A percentile compares a stretch with the other conserved stretches of the same genome.
Conservation (phyloP, 441 rosid species). For the Capsella rubella region DNA sequence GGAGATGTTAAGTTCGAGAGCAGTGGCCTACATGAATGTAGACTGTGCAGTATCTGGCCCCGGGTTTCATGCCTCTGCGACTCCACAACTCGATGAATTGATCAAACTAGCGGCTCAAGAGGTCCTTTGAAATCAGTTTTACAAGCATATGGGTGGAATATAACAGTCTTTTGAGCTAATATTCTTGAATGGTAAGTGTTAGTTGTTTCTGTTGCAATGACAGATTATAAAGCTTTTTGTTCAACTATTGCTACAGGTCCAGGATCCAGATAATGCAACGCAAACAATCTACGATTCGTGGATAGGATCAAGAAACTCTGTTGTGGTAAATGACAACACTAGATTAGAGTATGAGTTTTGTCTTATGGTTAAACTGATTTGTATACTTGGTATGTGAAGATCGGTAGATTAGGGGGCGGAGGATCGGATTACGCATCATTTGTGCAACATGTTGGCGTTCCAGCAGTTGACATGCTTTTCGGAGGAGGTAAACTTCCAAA, state of each 20-base stretch:
- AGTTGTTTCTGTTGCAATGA: not conserved
- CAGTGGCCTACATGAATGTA: constrained; percentile 83
- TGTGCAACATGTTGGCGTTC: constrained; percentile 82
- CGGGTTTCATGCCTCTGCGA: constrained; percentile 73
- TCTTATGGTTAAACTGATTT: constrained; percentile 23
- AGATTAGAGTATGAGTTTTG: constrained; percentile 7
- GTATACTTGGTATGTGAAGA: constrained; percentile 48
- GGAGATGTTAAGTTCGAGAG: constrained; percentile 70
- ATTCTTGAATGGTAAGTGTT: constrained; percentile 3
- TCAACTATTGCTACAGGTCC: constrained; percentile 57
- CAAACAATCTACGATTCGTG: constrained; percentile 72
- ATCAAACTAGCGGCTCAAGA: constrained; percentile 65
- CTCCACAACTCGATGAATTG: constrained; percentile 90
- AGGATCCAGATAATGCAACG: constrained; percentile 80
- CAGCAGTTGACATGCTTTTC: constrained; percentile 62
- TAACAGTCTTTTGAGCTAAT: not conserved
- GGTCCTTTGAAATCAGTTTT: constrained; percentile 47
- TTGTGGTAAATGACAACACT: constrained; percentile 53
- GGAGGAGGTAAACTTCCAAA: constrained; percentile 60
- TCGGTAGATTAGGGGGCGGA: constrained; percentile 70
- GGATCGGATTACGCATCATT: constrained; percentile 90
- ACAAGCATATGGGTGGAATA: not conserved
- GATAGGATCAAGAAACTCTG: constrained; percentile 53
- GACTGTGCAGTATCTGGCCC: constrained; percentile 73
- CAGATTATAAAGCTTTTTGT: not conserved